Evolutionary conservation across 768 basidiomycete species (phyloP).

Genomic region (Melanogaster broomeanus): DNA sequence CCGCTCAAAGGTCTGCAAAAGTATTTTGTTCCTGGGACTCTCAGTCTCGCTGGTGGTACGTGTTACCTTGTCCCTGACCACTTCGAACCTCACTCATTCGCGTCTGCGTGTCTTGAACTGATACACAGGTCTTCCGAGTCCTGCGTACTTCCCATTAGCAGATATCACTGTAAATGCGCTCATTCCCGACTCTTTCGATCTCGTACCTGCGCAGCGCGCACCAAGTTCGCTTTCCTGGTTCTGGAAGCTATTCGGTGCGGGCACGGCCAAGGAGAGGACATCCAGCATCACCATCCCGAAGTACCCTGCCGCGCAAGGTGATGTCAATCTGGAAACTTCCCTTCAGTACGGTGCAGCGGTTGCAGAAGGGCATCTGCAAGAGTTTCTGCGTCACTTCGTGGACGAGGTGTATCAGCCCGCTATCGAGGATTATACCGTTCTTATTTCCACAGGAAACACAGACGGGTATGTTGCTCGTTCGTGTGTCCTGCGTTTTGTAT

Average conservation of each 20-base stretch:
- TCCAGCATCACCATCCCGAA: conserved; percentile 60
- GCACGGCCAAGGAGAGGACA: conserved; percentile 42
- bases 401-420: conserved; percentile 52
- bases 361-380: conserved; percentile 31
- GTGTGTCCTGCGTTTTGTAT: conserved; percentile 8
- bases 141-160: conserved; percentile 72
- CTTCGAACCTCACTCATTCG: background rate
- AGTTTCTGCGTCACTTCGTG: conserved; percentile 32
- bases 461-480: conserved; percentile 45
- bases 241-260: conserved; percentile 50
- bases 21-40: conserved; percentile 56
- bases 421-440: conserved; percentile 57
- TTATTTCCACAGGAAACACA: conserved; percentile 70
- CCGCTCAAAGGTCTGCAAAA: conserved; percentile 70
- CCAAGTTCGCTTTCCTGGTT: conserved; percentile 53
- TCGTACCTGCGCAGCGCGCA: conserved; percentile 24
- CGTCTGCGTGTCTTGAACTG: background rate
- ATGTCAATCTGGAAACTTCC: conserved; percentile 60
- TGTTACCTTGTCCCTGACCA: conserved; percentile 1
- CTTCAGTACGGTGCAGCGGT: conserved; percentile 63
- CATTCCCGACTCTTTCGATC: conserved; percentile 49
- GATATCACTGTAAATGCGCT: conserved; percentile 57
- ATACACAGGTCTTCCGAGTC: conserved; percentile 58
- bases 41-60: conserved; percentile 71
- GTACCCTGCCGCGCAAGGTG: conserved; percentile 44